Conservation (phyloP, 2,329 filamentous ascomycete species). For the Penicillium glabrum region DNA sequence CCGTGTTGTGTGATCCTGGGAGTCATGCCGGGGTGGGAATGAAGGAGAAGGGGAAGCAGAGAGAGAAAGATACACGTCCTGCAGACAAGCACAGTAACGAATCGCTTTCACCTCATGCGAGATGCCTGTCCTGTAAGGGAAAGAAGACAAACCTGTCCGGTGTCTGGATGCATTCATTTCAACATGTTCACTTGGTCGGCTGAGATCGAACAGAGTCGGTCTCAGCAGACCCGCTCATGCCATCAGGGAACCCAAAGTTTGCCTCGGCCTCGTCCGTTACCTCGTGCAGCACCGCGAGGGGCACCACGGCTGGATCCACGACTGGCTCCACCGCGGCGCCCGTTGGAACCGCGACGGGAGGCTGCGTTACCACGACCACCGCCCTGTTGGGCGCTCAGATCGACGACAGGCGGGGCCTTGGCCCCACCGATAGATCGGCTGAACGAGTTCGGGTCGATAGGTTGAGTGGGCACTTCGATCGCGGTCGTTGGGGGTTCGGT, state of each 20-base stretch:
- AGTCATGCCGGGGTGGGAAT: conserved; percentile 12
- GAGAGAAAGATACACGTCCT: conserved; percentile 12
- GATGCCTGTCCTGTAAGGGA: conserved; percentile 17
- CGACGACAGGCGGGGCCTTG: conserved; percentile 29
- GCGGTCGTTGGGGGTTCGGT: conserved; percentile 28
- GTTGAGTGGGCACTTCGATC: conserved; percentile 46
- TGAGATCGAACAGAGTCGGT: conserved; percentile 2
- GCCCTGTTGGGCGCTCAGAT: conserved; percentile 34
- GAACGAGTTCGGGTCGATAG: conserved; percentile 51
- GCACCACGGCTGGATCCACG: neutral
- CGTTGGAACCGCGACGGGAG: conserved; percentile 31
- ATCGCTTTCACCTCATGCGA: conserved; percentile 9
- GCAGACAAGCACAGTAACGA: conserved; percentile 4
- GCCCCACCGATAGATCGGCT: conserved; percentile 40
- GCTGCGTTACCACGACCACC: conserved; percentile 35
- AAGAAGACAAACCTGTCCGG: conserved; percentile 19
- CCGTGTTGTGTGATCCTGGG: conserved; percentile 6
- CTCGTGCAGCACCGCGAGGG: conserved; percentile 34
- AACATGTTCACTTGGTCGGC: conserved; percentile 13
- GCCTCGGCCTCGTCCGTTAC: conserved; percentile 40
- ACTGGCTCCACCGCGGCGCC: conserved; percentile 33
- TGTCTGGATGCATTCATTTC: conserved; percentile 20
- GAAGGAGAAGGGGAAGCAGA: conserved; percentile 2
- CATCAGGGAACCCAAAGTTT: conserved; percentile 49
- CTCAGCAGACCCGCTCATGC: conserved; percentile 20